Evolutionary conservation across 257 asterid genomes (phyloP).

Genomic region (Penstemon eatonii): DNA sequence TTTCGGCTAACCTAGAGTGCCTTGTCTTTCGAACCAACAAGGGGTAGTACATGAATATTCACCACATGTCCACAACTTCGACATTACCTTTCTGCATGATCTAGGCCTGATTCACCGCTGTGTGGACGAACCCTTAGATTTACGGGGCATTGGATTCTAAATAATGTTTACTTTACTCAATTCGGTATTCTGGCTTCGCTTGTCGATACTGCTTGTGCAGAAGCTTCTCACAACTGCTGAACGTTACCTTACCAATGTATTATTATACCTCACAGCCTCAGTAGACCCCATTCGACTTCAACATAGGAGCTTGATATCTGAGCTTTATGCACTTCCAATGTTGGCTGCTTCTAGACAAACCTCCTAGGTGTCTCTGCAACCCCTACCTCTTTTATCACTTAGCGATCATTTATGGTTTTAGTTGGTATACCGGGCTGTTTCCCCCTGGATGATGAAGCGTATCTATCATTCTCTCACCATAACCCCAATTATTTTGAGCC

Average conservation of each 20-base stretch:
- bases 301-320: neutral
- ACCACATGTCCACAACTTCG: neutral
- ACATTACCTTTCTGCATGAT: slow-evolving; percentile 15
- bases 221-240: slow-evolving; percentile 15
- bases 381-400: neutral
- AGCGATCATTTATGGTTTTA: no score
- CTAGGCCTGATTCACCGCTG: slow-evolving; percentile 16
- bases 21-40: neutral
- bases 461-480: no score
- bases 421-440: no score
- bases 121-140: slow-evolving; percentile 20
- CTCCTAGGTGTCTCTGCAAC: slow-evolving; percentile 16
- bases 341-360: slow-evolving; percentile 24
- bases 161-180: slow-evolving; percentile 17
- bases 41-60: slow-evolving; percentile 13
- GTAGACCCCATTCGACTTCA: neutral
- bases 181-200: slow-evolving; percentile 18
- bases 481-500: no score
- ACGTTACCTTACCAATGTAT: neutral
- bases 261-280: neutral
- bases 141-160: slow-evolving; percentile 25
- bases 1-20: slow-evolving; percentile 4
- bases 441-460: no score
- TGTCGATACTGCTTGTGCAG: slow-evolving; percentile 11
- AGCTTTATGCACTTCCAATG: neutral